Evolutionary conservation across 768 basidiomycete genomes (phyloP), one percentile per base, ranked within the genome.

Genomic region (Hortiboletus campestris): DNA sequence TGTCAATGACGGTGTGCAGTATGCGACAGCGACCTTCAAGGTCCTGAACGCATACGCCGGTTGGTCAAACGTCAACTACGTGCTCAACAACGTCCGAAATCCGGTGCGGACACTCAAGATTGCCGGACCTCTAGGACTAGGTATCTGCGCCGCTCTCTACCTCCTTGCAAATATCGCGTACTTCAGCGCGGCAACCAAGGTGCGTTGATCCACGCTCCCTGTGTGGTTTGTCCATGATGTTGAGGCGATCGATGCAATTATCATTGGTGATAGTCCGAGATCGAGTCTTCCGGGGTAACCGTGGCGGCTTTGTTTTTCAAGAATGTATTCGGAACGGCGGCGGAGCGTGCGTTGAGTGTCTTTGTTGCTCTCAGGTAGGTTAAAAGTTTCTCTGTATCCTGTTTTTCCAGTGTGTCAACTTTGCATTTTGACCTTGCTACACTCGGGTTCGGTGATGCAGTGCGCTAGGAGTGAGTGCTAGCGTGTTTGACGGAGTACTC

Each of bases 21-120:
- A 84, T 51, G 83, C 83, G 0, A 83, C 83, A 1, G 84, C 82
- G 2, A 83, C 76, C 2, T 84, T 83, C 77, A 84, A 84, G 58
- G 81, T 85, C n/a, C 71, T 85, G 17, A 73, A 76, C 56, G 67
- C 77, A 1, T 81, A 77, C 50, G 34, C 67, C 4, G 83, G 83
- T 6, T 84, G 84, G 83, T 80, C 79, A 3, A 82, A 80, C 45
- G 78, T 80, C 45, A 84, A 84, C 63, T 82, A 82, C 49, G 83
- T 57, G 7, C 67, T 85, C 53, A 84, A 83, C 67, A 82, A 84
- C 11, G 82, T 85, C 49, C 79, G 78, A 57, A 72, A 84, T 59
- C 84, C 84, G 0, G 74, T 84, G 2, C 76, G 80, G 42, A 86
- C 84, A 9, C 77, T 86, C 49, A 83, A 82, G 66, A 82, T 84